Evolutionary conservation across 441 rosid genomes (phyloP), one percentile per base, ranked within the genome.

Genomic region (Gossypium armourianum): DNA sequence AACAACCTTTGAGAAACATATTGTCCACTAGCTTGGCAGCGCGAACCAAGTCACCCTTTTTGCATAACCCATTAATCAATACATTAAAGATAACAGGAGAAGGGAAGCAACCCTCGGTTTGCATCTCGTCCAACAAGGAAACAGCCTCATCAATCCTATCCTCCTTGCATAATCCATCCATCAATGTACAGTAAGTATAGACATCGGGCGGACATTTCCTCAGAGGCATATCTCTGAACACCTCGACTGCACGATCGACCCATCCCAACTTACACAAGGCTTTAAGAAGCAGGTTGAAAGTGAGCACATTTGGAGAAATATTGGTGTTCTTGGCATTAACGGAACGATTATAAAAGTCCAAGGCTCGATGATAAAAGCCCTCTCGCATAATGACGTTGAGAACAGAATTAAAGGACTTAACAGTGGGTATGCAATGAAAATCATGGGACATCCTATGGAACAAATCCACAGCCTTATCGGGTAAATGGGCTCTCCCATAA

Each of bases 101-200:
- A 0, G 97, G 98, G 66, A 88, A 86, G 74, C 92, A 85, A 5
- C 97, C 96, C 69, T 94, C 96, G 49, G 81, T 78, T 79, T 94
- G 97, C 98, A 94, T 94, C 83, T 90, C 98, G 54, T 91, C 98
- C 72, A 94, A 80, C 66, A 94, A 58, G n/a, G 83, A 84, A 78
- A 91, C 87, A 0, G 97, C 98, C 81, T 91, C 97, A 70, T 88
- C 90, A 3, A 87, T 83, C 76, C 96, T 85, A 62, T 79, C 83
- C 71, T 77, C 89, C 80, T 87, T 93, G 78, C 96, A 90, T 79
- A 93, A 81, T 74, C 97, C 97, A 77, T 90, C 91, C 95, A 91
- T 91, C 85, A 93, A 83, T 4, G 97, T 91, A 78, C 86, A 84
- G 62, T 88, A 94, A 15, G 96, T 88, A 79, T 88, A 94, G 5